Evolutionary conservation across 2,329 filamentous ascomycete species (phyloP), one percentile per base, ranked within the genome.

Genomic region (Ilyonectria mors-panacis): DNA sequence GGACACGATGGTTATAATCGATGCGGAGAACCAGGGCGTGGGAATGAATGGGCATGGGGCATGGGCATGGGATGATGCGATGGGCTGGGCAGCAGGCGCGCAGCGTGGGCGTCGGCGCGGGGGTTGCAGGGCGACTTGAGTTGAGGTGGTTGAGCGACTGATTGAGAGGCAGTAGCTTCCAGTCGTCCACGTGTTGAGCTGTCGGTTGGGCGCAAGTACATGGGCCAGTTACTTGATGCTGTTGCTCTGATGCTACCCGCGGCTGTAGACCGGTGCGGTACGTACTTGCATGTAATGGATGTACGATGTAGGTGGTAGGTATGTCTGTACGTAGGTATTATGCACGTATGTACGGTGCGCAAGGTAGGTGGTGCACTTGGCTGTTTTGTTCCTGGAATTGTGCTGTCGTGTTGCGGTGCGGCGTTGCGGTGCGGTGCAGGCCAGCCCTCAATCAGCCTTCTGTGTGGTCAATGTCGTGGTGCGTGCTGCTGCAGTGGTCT

Each of bases 121-220:
- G 63, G 45, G 59, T 53, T 56, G 48, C 35, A 56, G 48, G 48
- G 50, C 35, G 35, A 39, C 42, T 37, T 47, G 59, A 64, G 59
- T 65, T 58, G 59, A 70, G 64, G 66, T 59, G 30, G 62, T 56
- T 59, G 63, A 65, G 63, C 54, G 42, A 47, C 26, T 37, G 48
- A 47, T 57, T 63, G 65, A 33, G 50, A 30, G 17, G n/a, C 63
- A 66, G 71, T 68, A 69, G 70, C 68, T 59, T 70, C 70, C 65
- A 55, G 63, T 28, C 63, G 73, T 76, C 74, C 74, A 76, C 74
- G 74, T 76, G 74, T 76, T 70, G 70, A 70, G 68, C 59, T 67
- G 70, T 73, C 67, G 67, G 65, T 76, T 75, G 74, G 74, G 72
- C 70, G 71, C 67, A 47, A 75, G 71, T 71, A 75, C 73, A 75